phyloP scores from a whole-genome alignment of 495 filamentous ascomycete species.

The Lepraria neglecta region DNA sequence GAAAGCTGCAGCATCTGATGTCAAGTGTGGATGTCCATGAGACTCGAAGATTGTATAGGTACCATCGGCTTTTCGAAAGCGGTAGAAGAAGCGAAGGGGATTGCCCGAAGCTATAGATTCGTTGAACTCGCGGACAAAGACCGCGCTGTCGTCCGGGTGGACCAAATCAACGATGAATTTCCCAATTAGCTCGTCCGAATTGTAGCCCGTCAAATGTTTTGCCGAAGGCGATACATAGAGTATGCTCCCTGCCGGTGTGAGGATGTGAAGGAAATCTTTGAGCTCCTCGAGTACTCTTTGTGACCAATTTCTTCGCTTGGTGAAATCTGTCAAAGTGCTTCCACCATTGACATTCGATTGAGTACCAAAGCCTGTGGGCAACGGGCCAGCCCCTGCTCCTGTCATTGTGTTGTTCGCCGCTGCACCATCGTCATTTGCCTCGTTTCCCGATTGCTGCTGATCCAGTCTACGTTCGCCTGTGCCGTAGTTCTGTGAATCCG shows the following conservation, averaged over 20 bases:
- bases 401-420: conserved; percentile 32
- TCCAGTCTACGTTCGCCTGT: conserved; percentile 21
- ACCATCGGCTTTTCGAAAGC: conserved; percentile 70
- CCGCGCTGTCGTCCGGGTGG: conserved; percentile 78
- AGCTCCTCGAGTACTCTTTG: conserved; percentile 84
- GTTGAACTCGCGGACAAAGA: conserved; percentile 85
- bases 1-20: conserved; percentile 53
- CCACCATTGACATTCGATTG: conserved; percentile 44
- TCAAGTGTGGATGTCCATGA: conserved; percentile 85
- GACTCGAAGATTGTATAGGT: conserved; percentile 77
- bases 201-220: conserved; percentile 71
- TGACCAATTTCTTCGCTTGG: conserved; percentile 82
- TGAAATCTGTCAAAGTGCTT: conserved; percentile 72
- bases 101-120: conserved; percentile 81
- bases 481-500: conserved; percentile 25
- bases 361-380: conserved; percentile 49
- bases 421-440: conserved; percentile 20
- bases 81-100: conserved; percentile 79
- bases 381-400: conserved; percentile 50
- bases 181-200: conserved; percentile 61
- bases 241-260: conserved; percentile 77
- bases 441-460: conserved; percentile 24
- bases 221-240: conserved; percentile 78
- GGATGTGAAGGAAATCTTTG: conserved; percentile 79
- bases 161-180: conserved; percentile 72